Conservation (phyloP, 2,329 filamentous ascomycete genomes). For the Trichoderma sp. region DNA sequence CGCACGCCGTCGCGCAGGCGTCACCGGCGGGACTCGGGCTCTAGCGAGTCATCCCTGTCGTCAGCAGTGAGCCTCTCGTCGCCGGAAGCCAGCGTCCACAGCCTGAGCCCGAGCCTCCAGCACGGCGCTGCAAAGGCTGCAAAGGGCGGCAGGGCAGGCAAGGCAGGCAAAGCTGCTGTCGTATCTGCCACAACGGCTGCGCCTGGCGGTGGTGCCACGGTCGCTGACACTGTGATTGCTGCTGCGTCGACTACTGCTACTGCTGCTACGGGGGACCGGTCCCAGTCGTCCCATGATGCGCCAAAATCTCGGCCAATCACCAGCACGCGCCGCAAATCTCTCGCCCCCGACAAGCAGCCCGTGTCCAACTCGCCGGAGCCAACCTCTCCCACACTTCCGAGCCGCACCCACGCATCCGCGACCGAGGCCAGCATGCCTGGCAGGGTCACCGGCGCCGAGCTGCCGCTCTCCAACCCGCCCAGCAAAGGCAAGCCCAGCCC, state of each 20-base stretch:
- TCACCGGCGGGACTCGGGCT: constrained; percentile 43
- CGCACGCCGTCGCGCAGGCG: constrained; percentile 45
- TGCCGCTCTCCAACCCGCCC: constrained; percentile 33
- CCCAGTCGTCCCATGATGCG: constrained; percentile 41
- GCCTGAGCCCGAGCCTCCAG: constrained; percentile 37
- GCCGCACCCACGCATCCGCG: constrained; percentile 34
- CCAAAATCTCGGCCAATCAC: constrained; percentile 47
- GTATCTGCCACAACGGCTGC: constrained; percentile 1
- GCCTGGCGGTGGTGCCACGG: constrained; percentile 29
- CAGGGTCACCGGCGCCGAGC: constrained; percentile 40
- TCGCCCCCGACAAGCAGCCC: constrained; percentile 44
- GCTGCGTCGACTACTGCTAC: constrained; percentile 22
- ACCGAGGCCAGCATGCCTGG: constrained; percentile 47
- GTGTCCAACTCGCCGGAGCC: constrained; percentile 44
- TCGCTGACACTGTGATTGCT: constrained; percentile 30
- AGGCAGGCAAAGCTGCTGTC: constrained; percentile 28
- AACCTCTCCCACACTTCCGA: constrained; percentile 40
- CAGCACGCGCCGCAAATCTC: constrained; percentile 44
- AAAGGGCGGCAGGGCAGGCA: constrained; percentile 5
- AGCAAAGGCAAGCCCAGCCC: constrained; percentile 33
- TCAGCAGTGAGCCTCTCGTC: constrained; percentile 46
- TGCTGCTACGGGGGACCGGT: constrained; percentile 24
- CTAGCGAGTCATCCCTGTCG: constrained; percentile 50
- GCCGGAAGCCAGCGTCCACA: constrained; percentile 40
- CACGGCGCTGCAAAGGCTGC: constrained; percentile 28